Evolutionary conservation across 2,329 filamentous ascomycete genomes (phyloP).

Genomic region (Calonectria hongkongensis): DNA sequence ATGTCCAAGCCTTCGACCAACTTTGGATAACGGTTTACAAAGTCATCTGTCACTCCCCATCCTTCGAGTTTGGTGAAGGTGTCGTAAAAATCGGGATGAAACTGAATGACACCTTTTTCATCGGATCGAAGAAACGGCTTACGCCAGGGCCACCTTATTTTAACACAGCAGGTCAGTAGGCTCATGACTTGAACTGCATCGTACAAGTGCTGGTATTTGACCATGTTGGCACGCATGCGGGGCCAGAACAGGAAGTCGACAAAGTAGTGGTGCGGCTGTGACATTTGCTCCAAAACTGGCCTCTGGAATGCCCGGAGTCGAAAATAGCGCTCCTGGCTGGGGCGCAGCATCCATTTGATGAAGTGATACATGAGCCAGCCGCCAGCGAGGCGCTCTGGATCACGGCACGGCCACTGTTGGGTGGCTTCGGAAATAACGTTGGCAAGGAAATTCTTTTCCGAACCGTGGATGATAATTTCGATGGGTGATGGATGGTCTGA

Average conservation of each 20-base stretch:
- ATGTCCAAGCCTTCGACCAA: slow-evolving; percentile 13
- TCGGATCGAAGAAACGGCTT: slow-evolving; percentile 2
- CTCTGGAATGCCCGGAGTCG: neutral
- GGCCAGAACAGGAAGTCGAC: slow-evolving; percentile 24
- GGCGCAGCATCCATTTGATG: slow-evolving; percentile 21
- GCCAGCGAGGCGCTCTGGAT: slow-evolving; percentile 6
- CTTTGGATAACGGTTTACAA: neutral
- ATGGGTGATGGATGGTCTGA: neutral
- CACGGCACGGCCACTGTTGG: slow-evolving; percentile 15
- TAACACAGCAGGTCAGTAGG: slow-evolving; percentile 14
- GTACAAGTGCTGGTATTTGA: slow-evolving; percentile 11
- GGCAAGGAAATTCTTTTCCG: slow-evolving; percentile 16
- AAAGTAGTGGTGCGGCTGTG: slow-evolving; percentile 8
- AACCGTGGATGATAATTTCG: neutral
- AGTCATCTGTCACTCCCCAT: slow-evolving; percentile 8
- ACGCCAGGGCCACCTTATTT: slow-evolving; percentile 14
- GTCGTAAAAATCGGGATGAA: slow-evolving; percentile 17
- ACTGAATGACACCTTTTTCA: neutral
- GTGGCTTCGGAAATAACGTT: slow-evolving; percentile 16
- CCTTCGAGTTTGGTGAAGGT: slow-evolving; percentile 7
- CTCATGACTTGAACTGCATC: slow-evolving; percentile 7
- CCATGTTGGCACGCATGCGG: slow-evolving; percentile 6
- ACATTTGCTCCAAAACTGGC: neutral
- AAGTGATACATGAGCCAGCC: slow-evolving; percentile 12
- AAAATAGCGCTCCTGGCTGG: neutral